These are phyloP conservation scores for Hapsidospora chrysogenum DNA, from an alignment of 495 filamentous ascomycete genomes.

Conservation along the genomic window DNA sequence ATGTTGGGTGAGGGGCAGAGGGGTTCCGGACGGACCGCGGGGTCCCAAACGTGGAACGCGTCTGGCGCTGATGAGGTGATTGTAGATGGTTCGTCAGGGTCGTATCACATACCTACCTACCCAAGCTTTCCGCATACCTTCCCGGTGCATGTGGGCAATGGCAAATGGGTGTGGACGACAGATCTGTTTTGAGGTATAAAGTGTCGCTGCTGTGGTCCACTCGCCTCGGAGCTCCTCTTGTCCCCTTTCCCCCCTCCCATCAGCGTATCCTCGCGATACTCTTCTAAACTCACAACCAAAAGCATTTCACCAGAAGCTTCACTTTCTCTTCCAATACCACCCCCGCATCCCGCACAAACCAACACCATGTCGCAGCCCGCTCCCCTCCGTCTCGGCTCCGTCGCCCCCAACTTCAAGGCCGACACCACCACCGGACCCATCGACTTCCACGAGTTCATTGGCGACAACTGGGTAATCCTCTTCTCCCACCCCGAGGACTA, in stretches of 20 bases:
- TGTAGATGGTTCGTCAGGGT: neutral
- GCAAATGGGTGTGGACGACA: too few species aligned
- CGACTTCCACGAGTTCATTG: conserved; percentile 95
- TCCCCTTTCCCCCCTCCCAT: neutral
- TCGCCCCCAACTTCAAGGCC: conserved; percentile 86
- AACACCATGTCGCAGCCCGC: neutral
- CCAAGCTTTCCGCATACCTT: neutral
- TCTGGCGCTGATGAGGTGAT: neutral
- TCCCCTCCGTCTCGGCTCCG: conserved; percentile 67
- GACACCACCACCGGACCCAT: conserved; percentile 84
- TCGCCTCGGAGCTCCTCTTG: neutral
- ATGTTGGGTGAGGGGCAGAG: neutral
- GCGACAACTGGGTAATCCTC: conserved; percentile 83
- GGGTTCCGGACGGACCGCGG: neutral
- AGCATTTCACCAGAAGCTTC: neutral
- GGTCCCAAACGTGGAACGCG: neutral
- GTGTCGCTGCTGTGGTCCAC: too few species aligned
- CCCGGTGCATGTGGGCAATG: too few species aligned
- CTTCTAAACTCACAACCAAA: too few species aligned
- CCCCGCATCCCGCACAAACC: too few species aligned
- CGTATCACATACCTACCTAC: neutral
- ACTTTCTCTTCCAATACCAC: neutral
- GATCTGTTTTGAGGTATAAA: too few species aligned
- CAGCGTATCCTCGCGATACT: too few species aligned
- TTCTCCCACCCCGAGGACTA: conserved; percentile 96